Conservation (phyloP, 768 basidiomycete species). For the Auricularia sp. region DNA sequence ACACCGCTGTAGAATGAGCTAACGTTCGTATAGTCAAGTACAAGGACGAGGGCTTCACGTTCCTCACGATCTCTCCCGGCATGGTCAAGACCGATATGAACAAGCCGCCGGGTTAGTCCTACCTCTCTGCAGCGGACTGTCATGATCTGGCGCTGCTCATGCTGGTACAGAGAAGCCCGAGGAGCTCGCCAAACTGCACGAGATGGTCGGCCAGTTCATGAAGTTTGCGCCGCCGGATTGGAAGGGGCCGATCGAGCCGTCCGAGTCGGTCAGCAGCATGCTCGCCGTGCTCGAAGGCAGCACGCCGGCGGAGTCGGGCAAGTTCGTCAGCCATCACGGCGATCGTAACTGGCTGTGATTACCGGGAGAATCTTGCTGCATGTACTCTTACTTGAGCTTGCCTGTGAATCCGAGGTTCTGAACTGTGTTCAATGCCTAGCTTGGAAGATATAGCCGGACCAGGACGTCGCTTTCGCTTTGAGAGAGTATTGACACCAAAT, state of each 20-base stretch:
- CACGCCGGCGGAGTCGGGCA: neutral
- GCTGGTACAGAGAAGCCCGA: neutral
- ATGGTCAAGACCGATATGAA: constrained; percentile 4
- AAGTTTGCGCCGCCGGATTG: neutral
- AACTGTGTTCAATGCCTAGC: too few relatives aligned
- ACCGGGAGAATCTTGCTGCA: too few relatives aligned
- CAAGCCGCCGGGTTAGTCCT: constrained; percentile 7
- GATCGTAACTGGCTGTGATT: neutral
- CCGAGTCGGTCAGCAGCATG: neutral
- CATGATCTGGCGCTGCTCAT: too few relatives aligned
- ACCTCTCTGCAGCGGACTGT: neutral
- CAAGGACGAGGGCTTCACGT: constrained; percentile 25
- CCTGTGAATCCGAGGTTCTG: too few relatives aligned
- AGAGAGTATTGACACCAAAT: too few relatives aligned
- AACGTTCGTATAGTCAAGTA: constrained; percentile 26
- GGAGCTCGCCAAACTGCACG: neutral
- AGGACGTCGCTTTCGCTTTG: too few relatives aligned
- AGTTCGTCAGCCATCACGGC: neutral
- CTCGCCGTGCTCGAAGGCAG: neutral
- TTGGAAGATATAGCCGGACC: too few relatives aligned
- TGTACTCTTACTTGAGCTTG: neutral
- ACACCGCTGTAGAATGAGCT: constrained; percentile 19
- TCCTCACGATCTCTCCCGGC: constrained; percentile 29
- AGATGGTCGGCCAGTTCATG: neutral
- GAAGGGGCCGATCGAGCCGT: neutral